phyloP scores from a whole-genome alignment of 2,329 filamentous ascomycete species.

The Hymenoscyphus infarciens region DNA sequence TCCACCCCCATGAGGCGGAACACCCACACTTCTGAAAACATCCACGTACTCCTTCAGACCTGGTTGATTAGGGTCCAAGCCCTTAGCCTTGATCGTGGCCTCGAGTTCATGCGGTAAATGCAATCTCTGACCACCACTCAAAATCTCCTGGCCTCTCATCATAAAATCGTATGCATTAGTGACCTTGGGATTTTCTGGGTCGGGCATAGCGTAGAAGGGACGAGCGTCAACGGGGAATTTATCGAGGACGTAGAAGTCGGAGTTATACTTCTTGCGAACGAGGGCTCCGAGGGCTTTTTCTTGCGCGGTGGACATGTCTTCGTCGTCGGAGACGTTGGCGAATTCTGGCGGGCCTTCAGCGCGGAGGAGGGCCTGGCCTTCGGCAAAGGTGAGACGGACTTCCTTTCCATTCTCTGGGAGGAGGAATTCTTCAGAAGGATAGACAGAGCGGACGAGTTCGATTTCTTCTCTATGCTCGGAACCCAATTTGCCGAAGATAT shows the following conservation, averaged over 20 bases:
- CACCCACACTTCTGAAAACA: conserved; percentile 74
- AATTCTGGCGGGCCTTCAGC: conserved; percentile 67
- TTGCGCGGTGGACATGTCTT: conserved; percentile 77
- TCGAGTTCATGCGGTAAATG: conserved; percentile 74
- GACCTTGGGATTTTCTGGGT: conserved; percentile 61
- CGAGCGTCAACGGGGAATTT: conserved; percentile 88
- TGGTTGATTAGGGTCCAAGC: conserved; percentile 69
- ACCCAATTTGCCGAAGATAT: conserved; percentile 74
- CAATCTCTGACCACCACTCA: conserved; percentile 89
- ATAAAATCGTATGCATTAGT: conserved; percentile 79
- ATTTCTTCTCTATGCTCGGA: conserved; percentile 63
- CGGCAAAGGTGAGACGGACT: conserved; percentile 71
- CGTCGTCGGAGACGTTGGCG: conserved; percentile 66
- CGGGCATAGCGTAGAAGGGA: conserved; percentile 89
- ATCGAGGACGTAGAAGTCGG: conserved; percentile 95
- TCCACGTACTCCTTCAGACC: conserved; percentile 90
- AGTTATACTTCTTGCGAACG: conserved; percentile 82
- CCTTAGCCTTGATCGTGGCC: conserved; percentile 71
- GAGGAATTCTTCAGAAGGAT: conserved; percentile 74
- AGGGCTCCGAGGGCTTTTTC: conserved; percentile 87
- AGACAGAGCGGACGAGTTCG: conserved; percentile 66
- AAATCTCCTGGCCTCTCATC: conserved; percentile 87
- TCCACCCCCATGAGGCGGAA: conserved; percentile 86
- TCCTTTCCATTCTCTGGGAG: conserved; percentile 72
- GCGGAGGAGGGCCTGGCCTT: conserved; percentile 73